Evolutionary conservation across 345 rosid genomes (phyloP).

Genomic region (Salix udensis): DNA sequence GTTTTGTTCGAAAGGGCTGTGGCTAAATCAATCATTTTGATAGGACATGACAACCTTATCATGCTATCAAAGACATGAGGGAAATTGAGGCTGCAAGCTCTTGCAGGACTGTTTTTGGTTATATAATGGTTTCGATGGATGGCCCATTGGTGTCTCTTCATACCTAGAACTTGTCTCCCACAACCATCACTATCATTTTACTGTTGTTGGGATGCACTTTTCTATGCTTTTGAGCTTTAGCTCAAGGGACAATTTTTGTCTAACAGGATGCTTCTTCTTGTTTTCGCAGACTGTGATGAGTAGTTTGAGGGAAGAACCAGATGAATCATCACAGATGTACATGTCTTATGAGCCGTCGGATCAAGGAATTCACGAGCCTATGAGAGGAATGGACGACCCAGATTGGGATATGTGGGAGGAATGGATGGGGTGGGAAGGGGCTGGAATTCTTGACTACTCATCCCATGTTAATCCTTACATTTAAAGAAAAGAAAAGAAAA

Average conservation of each 20-base stretch:
- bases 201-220: neutral
- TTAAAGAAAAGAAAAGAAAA: slow-evolving; percentile 8
- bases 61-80: neutral
- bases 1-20: neutral
- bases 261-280: neutral
- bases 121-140: neutral
- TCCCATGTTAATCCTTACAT: slow-evolving; percentile 83
- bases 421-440: slow-evolving; percentile 99
- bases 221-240: neutral
- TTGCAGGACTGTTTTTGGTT: neutral
- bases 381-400: slow-evolving; percentile 55
- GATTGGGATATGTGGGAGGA: slow-evolving; percentile 88
- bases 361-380: slow-evolving; percentile 41
- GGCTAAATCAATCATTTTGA: neutral
- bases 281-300: slow-evolving; percentile 56
- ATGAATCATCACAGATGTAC: neutral
- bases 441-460: slow-evolving; percentile 72
- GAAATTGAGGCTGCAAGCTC: neutral
- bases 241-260: too few relatives aligned
- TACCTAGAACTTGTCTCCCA: neutral
- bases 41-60: neutral
- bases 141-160: neutral
- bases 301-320: slow-evolving; percentile 46
- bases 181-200: neutral
- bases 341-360: slow-evolving; percentile 37